Conservation (phyloP, 768 basidiomycete species). For the Clitopilus passeckerianus region DNA sequence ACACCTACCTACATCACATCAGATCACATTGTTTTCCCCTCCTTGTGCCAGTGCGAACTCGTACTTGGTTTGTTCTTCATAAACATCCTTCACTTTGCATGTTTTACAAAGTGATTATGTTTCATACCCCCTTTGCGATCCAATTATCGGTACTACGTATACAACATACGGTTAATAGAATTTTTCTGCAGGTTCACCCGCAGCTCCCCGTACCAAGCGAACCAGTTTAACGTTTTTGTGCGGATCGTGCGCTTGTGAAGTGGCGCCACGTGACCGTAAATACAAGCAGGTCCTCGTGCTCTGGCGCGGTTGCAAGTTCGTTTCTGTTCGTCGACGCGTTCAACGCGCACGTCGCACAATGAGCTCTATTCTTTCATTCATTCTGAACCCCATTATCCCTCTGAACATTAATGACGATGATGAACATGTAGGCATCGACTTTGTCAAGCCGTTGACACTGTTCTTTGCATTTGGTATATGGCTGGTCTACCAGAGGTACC, state of each 20-base stretch:
- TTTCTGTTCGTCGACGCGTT: slow-evolving; percentile 6
- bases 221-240: neutral
- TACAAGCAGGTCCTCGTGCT: neutral
- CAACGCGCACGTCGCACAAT: slow-evolving; percentile 21
- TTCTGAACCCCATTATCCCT: slow-evolving; percentile 50
- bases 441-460: slow-evolving; percentile 59
- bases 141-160: neutral
- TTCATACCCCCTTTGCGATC: slow-evolving; percentile 3
- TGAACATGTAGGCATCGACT: slow-evolving; percentile 48
- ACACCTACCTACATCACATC: neutral
- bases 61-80: neutral
- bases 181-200: neutral
- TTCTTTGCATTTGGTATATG: slow-evolving; percentile 80
- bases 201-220: no score
- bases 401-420: slow-evolving; percentile 45
- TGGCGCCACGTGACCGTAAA: neutral
- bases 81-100: neutral
- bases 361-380: slow-evolving; percentile 41
- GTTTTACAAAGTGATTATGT: neutral
- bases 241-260: neutral
- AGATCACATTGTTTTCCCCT: neutral
- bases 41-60: neutral
- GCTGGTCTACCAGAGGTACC: slow-evolving; percentile 71
- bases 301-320: slow-evolving; percentile 3
- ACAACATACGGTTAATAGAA: neutral